Conservation (phyloP, 257 asterid genomes). For the Fraxinus americana region DNA sequence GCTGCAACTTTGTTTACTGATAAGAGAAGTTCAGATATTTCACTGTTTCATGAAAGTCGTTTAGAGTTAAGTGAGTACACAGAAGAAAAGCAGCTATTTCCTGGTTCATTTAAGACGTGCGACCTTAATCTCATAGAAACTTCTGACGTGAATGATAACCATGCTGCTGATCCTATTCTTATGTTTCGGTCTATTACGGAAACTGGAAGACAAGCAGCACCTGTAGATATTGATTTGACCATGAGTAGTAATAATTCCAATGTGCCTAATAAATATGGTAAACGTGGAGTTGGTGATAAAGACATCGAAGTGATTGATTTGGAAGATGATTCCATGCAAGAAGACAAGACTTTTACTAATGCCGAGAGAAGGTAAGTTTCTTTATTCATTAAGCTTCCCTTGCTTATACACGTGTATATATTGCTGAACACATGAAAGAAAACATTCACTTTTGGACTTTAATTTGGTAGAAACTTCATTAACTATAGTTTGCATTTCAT, state of each 20-base stretch:
- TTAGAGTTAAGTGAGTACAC: slow-evolving; percentile 44
- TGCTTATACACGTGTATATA: not conserved
- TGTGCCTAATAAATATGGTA: slow-evolving; percentile 44
- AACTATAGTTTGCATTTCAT: slow-evolving; percentile 12
- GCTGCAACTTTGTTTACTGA: slow-evolving; percentile 43
- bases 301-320: slow-evolving; percentile 90
- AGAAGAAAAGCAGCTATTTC: slow-evolving; percentile 66
- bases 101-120: slow-evolving; percentile 77
- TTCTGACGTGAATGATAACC: slow-evolving; percentile 60
- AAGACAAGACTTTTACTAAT: slow-evolving; percentile 49
- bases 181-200: slow-evolving; percentile 44
- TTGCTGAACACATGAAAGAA: not conserved
- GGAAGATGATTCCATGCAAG: slow-evolving; percentile 74
- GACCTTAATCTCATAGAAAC: slow-evolving; percentile 84
- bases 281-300: slow-evolving; percentile 43
- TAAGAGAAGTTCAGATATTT: slow-evolving; percentile 47
- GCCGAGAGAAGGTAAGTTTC: slow-evolving; percentile 64
- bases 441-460: not conserved
- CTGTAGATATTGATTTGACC: slow-evolving; percentile 74
- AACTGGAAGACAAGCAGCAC: slow-evolving; percentile 41
- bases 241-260: slow-evolving; percentile 43
- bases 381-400: slow-evolving; percentile 3
- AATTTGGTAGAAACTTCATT: slow-evolving; percentile 3
- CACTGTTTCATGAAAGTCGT: slow-evolving; percentile 48
- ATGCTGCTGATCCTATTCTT: slow-evolving; percentile 41